A percentile compares a stretch with the other conserved stretches of the same genome.
Conservation (phyloP, 495 filamentous ascomycete species). For the Copromyces sp. region DNA sequence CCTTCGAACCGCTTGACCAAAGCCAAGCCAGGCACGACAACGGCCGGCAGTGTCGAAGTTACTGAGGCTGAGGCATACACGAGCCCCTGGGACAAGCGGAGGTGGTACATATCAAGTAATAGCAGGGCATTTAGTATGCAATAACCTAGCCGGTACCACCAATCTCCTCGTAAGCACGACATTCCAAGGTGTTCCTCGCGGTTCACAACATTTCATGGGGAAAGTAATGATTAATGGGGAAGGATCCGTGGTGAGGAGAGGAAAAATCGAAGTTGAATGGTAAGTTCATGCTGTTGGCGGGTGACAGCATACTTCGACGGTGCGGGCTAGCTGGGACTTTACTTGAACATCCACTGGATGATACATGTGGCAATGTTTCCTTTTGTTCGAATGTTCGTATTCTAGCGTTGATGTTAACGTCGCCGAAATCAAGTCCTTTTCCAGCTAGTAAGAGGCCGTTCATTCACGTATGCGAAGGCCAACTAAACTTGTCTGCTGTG, state of each 20-base stretch:
- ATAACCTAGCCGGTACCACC: neutral
- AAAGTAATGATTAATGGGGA: neutral
- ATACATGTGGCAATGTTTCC: neutral
- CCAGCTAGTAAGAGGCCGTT: neutral
- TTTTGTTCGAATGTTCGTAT: neutral
- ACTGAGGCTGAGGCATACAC: neutral
- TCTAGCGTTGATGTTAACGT: neutral
- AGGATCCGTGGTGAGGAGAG: neutral
- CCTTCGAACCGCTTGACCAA: neutral
- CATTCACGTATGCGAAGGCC: neutral
- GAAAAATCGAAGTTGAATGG: neutral
- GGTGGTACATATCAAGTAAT: neutral
- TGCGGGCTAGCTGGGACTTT: neutral
- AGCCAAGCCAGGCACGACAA: neutral
- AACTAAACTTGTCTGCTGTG: neutral
- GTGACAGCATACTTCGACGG: neutral
- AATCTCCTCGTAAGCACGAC: neutral
- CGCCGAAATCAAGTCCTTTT: neutral
- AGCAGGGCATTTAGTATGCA: neutral
- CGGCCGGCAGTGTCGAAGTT: neutral
- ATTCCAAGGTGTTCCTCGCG: neutral
- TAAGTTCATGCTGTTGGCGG: neutral
- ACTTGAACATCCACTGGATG: neutral
- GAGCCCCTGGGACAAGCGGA: neutral
- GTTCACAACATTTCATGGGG: neutral